These are phyloP conservation scores for Nakazawaea sp. DNA, from an alignment of 805 yeast species.

Conservation along the genomic window DNA sequence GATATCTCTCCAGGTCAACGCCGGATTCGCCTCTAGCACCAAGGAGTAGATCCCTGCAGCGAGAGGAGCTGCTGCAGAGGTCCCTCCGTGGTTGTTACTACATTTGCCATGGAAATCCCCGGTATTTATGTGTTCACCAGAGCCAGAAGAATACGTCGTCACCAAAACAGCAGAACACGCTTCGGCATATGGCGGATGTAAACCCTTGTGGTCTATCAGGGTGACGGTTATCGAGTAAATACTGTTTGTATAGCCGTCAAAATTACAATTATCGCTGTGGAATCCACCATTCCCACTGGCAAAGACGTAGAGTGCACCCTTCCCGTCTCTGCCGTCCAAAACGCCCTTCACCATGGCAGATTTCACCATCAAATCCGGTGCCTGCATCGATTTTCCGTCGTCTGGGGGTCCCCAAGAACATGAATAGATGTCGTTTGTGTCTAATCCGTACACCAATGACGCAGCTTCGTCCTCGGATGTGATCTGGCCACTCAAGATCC, in stretches of 20 bases:
- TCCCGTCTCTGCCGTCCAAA: slow-evolving; percentile 69
- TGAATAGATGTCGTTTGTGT: slow-evolving; percentile 86
- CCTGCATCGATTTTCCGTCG: slow-evolving; percentile 81
- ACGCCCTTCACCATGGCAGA: slow-evolving; percentile 83
- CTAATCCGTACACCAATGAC: slow-evolving; percentile 73
- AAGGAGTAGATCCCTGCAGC: slow-evolving; percentile 95
- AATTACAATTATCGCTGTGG: slow-evolving; percentile 85
- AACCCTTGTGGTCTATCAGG: slow-evolving; percentile 81
- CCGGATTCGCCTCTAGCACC: slow-evolving; percentile 76
- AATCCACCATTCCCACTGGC: slow-evolving; percentile 94
- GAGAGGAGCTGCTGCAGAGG: slow-evolving; percentile 97
- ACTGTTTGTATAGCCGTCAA: slow-evolving; percentile 94
- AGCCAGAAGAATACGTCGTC: slow-evolving; percentile 88
- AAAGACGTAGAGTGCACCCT: slow-evolving; percentile 88
- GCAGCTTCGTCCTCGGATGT: slow-evolving; percentile 88
- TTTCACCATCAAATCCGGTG: slow-evolving; percentile 71
- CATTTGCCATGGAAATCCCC: slow-evolving; percentile 72
- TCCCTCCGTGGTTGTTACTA: slow-evolving; percentile 81
- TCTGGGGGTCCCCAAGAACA: slow-evolving; percentile 99
- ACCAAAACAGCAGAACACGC: slow-evolving; percentile 93
- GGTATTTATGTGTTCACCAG: slow-evolving; percentile 83
- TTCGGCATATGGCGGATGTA: slow-evolving; percentile 87
- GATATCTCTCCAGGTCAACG: slow-evolving; percentile 91
- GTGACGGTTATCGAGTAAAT: slow-evolving; percentile 93
- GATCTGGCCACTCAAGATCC: slow-evolving; percentile 78